Evolutionary conservation across 2,329 filamentous ascomycete genomes (phyloP), one percentile per base, ranked within the genome.

Genomic region (Botrytis fragariae): DNA sequence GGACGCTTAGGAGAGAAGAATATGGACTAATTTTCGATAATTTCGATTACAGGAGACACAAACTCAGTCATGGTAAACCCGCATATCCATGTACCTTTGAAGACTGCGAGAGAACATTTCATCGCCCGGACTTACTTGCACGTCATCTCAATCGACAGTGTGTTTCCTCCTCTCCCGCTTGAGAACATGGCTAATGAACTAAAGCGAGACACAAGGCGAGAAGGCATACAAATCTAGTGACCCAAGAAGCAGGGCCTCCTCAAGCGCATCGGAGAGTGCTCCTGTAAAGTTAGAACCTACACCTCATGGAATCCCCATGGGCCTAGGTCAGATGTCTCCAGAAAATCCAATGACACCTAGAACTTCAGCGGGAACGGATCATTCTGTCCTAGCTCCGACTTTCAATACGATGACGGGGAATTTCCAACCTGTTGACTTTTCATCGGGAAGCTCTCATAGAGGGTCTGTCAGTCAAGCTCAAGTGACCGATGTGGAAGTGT

Each of bases 81-180:
- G 83, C 84, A 61, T 85, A 85, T 76, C 81, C 81, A 54, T 91
- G 89, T 75, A 82, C 81, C 4, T 84, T 85, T 72, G 83, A 85
- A 25, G 85, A 86, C 57, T 91, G 89, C 79, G 87, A 86, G 57
- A 86, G 86, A 74, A 83, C 84, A 22, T 91, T 91, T 75, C 86
- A 89, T 76, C 85, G 89, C 71, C 84, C 86, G 63, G 89, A 91
- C 79, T 81, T 91, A 18, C 83, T 90, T 29, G 84, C 86, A n/a
- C 86, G 89, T 54, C 89, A 91, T 77, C 80, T 84, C 73, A 83
- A 84, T 75, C 82, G 84, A 82, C 86, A 88, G 86, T 88, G 79
- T 79, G 84, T 82, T n/a, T 42, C 22, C 35, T 6, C 39, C 29
- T 32, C 57, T 25, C 29, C n/a, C 16, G 10, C 16, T n/a, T 29